Evolutionary conservation across 1,139 yeast species (phyloP).

Genomic region (Diutina scorzettiae): DNA sequence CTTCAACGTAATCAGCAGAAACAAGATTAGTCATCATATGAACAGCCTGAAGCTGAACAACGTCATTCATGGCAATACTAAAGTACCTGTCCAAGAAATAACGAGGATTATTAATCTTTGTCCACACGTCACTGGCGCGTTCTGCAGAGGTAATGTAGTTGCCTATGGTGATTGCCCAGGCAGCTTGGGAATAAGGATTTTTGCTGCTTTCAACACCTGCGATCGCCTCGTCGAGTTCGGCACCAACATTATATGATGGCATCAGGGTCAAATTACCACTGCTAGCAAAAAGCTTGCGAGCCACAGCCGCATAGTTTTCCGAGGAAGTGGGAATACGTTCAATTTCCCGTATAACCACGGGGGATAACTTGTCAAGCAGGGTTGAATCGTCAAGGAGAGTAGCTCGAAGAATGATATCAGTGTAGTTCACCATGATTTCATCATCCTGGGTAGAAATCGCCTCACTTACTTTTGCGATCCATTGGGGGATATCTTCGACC

Average conservation of each 20-base stretch:
- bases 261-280: constrained; percentile 4
- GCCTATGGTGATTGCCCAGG: constrained; percentile 2
- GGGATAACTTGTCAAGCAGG: neutral
- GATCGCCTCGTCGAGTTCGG: neutral
- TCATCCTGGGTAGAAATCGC: neutral
- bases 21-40: constrained; percentile 6
- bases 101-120: neutral
- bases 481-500: neutral
- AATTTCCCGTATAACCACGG: neutral
- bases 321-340: neutral
- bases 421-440: neutral
- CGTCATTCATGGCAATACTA: constrained; percentile 2
- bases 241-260: neutral
- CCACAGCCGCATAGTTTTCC: neutral
- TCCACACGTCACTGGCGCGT: neutral
- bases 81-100: neutral
- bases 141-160: neutral
- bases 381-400: neutral
- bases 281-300: constrained; percentile 3
- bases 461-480: neutral
- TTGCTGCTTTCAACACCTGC: neutral
- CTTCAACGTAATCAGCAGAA: neutral
- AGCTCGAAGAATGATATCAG: constrained; percentile 1
- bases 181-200: neutral
- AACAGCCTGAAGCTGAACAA: constrained; percentile 4